Base-by-base conservation (phyloP, 1,139 yeast genomes). In the Yamadazyma sp. region DNA sequence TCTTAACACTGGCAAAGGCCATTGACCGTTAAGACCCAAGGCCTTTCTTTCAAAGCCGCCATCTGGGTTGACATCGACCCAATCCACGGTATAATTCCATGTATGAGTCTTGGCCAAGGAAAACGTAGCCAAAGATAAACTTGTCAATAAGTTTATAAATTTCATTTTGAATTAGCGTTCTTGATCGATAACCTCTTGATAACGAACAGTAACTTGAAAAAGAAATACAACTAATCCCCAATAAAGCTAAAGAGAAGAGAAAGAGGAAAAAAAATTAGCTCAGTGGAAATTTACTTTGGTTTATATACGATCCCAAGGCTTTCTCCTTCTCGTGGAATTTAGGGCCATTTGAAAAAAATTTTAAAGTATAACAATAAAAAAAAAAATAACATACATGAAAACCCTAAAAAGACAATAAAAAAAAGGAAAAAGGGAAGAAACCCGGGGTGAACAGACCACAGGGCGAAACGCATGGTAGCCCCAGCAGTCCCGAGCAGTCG, bases 1-100 rank as follows among this genome's bases (percentile, higher is more conserved):
- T 44, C 81, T 75, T 27, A 85, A 75, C 26, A 74, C 75, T 5
- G 94, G 94, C 39, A 81, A 66, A 7, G 94, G 94, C 88, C 89
- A 84, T 32, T 77, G 58, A 32, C 79, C 81, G 55, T 85, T 83
- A 54, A 81, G 77, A 1, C 87, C 87, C 47, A 85, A 77, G 53
- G 83, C 79, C 29, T 62, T 56, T 51, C 79, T 68, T 39, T 61
- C 69, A 37, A 54, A 55, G 18, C 61, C 57, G 12, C 86, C 86
- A 56, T 83, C 91, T n/a, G 89, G 88, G 49, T 79, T 80, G 11
- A 34, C 47, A 26, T 56, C 54, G 12, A 79, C 75, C 67, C 81
- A 81, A 17, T 73, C 66, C 2, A 79, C 77, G 35, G 78, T 73
- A 59, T 64, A 83, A 55, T 70, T 62, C 62, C 72, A 74, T 23